phyloP scores from a whole-genome alignment of 176 grass and related monocot species.

The Calamus simplicifolius region DNA sequence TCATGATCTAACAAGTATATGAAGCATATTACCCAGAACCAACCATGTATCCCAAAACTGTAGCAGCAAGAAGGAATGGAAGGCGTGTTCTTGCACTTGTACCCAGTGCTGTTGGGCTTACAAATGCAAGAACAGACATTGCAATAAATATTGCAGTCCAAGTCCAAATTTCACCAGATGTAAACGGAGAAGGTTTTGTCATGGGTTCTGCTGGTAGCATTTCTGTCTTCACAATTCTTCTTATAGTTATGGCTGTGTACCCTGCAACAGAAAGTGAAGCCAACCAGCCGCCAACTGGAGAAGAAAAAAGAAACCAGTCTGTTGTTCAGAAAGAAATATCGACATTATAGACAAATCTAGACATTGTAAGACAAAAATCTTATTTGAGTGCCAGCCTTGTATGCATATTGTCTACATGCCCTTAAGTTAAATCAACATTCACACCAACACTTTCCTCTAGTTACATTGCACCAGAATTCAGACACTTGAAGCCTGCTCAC shows the following conservation, averaged over 20 bases:
- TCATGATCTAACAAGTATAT: background rate
- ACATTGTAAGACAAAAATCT: no score
- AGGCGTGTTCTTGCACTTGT: constrained; percentile 73
- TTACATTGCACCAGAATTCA: no score
- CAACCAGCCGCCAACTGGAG: constrained; percentile 66
- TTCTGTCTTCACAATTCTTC: constrained; percentile 70
- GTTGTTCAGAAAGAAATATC: no score
- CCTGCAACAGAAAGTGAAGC: constrained; percentile 66
- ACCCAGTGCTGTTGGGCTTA: constrained; percentile 49
- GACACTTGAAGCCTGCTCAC: no score
- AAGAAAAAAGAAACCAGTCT: background rate
- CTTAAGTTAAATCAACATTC: no score
- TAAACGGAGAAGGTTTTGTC: constrained; percentile 66
- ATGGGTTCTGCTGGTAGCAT: constrained; percentile 79
- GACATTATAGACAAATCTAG: no score
- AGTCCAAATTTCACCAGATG: constrained; percentile 33
- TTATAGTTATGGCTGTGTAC: constrained; percentile 57
- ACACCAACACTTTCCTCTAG: no score
- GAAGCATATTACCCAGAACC: constrained; percentile 74
- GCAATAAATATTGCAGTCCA: constrained; percentile 49
- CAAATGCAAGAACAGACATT: constrained; percentile 43
- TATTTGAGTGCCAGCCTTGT: no score
- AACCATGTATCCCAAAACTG: constrained; percentile 82
- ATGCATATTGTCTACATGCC: no score
- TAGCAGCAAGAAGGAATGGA: constrained; percentile 75